A percentile compares a stretch with the other conserved stretches of the same genome.
These are phyloP conservation scores for Floccularia luteovirens DNA, from an alignment of 768 basidiomycete genomes.

Conservation along the genomic window DNA sequence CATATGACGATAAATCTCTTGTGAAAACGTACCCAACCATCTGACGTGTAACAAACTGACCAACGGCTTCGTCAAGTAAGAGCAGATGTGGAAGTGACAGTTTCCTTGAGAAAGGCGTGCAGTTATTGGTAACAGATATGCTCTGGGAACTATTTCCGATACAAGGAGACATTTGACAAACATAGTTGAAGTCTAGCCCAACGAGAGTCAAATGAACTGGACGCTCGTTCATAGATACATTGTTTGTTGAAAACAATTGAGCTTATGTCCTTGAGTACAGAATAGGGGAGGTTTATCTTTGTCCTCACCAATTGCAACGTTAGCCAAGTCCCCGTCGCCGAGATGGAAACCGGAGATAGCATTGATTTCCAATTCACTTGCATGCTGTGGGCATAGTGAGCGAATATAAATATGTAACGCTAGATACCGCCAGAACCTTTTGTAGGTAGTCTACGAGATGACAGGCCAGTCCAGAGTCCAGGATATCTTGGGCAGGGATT, in stretches of 20 bases:
- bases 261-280: slow-evolving; percentile 20
- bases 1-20: slow-evolving; percentile 1
- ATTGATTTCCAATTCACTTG: slow-evolving; percentile 46
- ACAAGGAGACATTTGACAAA: slow-evolving; percentile 17
- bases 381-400: slow-evolving; percentile 37
- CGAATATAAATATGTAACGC: not conserved
- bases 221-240: not conserved
- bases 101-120: slow-evolving; percentile 49
- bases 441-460: slow-evolving; percentile 45
- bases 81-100: slow-evolving; percentile 48
- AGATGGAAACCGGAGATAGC: slow-evolving; percentile 46
- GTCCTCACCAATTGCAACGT: slow-evolving; percentile 19
- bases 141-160: slow-evolving; percentile 2
- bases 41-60: slow-evolving; percentile 49
- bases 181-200: slow-evolving; percentile 24
- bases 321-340: slow-evolving; percentile 33
- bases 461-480: slow-evolving; percentile 38
- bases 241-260: slow-evolving; percentile 24
- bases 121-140: slow-evolving; percentile 14
- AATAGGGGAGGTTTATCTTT: not conserved
- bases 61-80: slow-evolving; percentile 42
- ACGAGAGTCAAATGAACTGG: slow-evolving; percentile 33
- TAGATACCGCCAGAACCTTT: slow-evolving; percentile 21
- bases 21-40: slow-evolving; percentile 43
- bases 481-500: slow-evolving; percentile 31